phyloP scores from a whole-genome alignment of 306 rosid species.

The Castanospermum australe region DNA sequence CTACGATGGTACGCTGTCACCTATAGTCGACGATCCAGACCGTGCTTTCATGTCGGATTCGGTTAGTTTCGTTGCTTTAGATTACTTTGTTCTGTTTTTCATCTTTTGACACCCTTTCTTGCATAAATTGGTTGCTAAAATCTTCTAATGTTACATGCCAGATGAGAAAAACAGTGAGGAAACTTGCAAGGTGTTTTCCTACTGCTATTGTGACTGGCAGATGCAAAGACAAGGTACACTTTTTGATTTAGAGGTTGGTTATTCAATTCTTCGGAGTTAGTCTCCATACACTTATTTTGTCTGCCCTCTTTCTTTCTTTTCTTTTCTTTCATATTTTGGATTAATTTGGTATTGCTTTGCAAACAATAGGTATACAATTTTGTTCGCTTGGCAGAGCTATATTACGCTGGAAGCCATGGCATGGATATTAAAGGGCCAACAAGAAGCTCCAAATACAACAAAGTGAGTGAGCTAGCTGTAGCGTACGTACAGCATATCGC shows the following conservation, averaged over 20 bases:
- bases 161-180: conserved; percentile 84
- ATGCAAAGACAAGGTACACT: conserved; percentile 84
- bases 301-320: neutral
- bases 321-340: neutral
- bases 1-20: conserved; percentile 84
- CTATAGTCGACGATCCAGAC: conserved; percentile 85
- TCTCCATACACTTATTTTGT: neutral
- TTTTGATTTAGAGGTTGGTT: neutral
- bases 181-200: conserved; percentile 69
- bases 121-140: neutral
- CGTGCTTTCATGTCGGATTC: conserved; percentile 74
- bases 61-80: conserved; percentile 36
- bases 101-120: neutral
- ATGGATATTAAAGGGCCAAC: conserved; percentile 93
- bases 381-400: conserved; percentile 77
- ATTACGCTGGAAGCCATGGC: conserved; percentile 96
- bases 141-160: conserved; percentile 12
- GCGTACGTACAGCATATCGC: neutral
- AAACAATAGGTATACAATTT: conserved; percentile 62
- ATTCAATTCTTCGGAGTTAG: neutral
- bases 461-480: conserved; percentile 46
- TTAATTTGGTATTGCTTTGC: neutral
- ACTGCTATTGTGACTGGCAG: conserved; percentile 91
- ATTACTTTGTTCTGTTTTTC: neutral
- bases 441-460: conserved; percentile 62